Evolutionary conservation across 352 stramenopile genomes (phyloP).

Genomic region (Globisporangium yorkense): DNA sequence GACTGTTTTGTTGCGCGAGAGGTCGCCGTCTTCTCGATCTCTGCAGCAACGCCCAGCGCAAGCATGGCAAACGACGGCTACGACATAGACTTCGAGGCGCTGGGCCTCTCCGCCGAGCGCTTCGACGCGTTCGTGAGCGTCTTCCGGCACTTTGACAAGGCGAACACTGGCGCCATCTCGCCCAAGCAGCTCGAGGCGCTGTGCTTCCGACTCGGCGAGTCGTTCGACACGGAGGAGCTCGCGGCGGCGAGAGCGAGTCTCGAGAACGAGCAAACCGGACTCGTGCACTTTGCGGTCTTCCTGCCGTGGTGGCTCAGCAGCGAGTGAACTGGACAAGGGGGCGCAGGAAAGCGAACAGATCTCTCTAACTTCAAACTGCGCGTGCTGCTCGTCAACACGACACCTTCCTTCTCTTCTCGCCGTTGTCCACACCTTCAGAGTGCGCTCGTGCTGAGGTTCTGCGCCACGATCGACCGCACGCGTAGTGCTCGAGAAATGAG

Average conservation of each 20-base stretch:
- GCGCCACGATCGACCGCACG: slow-evolving; percentile 34
- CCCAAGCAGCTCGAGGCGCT: slow-evolving; percentile 49
- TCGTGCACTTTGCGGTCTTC: slow-evolving; percentile 65
- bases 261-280: slow-evolving; percentile 36
- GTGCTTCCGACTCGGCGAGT: slow-evolving; percentile 52
- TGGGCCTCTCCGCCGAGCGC: slow-evolving; percentile 38
- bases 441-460: slow-evolving; percentile 18
- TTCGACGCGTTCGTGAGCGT: slow-evolving; percentile 59
- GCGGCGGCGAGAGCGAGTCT: slow-evolving; percentile 39
- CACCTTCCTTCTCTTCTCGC: background rate
- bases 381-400: background rate
- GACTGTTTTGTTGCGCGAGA: too few relatives aligned
- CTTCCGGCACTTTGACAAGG: slow-evolving; percentile 43
- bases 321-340: background rate
- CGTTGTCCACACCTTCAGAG: background rate
- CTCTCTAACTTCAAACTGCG: background rate
- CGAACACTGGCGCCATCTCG: slow-evolving; percentile 44
- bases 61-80: slow-evolving; percentile 14
- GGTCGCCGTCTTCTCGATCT: too few relatives aligned
- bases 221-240: slow-evolving; percentile 54
- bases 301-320: slow-evolving; percentile 51
- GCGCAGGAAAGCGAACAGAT: background rate
- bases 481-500: slow-evolving; percentile 53
- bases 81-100: slow-evolving; percentile 42
- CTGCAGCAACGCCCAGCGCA: background rate